Base-by-base conservation (phyloP, 2,329 filamentous ascomycete genomes). In the Scorias spongiosa region DNA sequence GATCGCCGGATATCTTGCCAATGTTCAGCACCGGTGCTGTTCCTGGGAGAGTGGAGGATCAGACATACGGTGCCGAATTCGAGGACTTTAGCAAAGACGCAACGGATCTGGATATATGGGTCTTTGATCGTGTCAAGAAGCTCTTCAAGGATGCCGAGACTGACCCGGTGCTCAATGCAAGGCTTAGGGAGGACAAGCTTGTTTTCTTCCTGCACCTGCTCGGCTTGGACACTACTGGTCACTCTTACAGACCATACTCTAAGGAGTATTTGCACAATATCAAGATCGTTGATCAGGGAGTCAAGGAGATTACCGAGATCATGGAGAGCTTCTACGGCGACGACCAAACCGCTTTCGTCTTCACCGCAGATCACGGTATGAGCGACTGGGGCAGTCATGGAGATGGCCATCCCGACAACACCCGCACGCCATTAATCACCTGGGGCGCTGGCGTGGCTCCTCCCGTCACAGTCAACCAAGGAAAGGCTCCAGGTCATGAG, bases 341-440 rank as follows among this genome's bases (percentile, higher is more conserved):
- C 50, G 81, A 76, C 44, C 80, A 91, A 62, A 96, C 91, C 0
- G 86, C 93, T 0, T 98, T 89, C 60, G 77, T 98, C 12, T 98
- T 98, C 59, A 98, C 93, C 1, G 91, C 91, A 7, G 91, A 98
- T 58, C 91, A 98, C 62, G 91, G 91, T 14, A 98, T 98, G 91
- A 96, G 86, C 57, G 91, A 98, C 63, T 95, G 84, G 81, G 91
- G 93, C n/a, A 96, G 88, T 54, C 93, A 98, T 61, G 93, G 93
- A 32, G 91, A 98, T 61, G 91, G 91, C 7, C 88, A 98, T 63
- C 91, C 91, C 0, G 84, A 98, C 62, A 98, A 96, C 56, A 98
- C 91, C 2, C 77, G 91, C 42, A 98, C 91, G 1, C 91, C 91
- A 1, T 68, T 98, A 29, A 84, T 98, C 52, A 80, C 75, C 2